phyloP scores from a whole-genome alignment of 495 filamentous ascomycete genomes.

The Trichoderma asperelloides region DNA sequence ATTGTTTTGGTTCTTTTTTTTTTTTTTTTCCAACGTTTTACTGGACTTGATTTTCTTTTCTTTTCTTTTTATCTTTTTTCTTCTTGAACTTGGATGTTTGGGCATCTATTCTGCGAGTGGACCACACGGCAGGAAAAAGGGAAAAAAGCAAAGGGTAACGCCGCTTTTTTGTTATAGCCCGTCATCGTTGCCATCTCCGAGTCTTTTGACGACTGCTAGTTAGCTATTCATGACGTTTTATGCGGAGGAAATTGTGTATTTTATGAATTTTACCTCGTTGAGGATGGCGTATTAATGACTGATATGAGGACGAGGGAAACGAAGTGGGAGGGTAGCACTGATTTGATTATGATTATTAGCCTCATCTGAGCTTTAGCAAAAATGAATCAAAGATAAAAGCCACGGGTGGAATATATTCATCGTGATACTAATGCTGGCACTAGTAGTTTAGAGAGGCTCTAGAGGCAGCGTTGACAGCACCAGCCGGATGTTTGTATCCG shows the following conservation, averaged over 20 bases:
- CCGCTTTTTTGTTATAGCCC: neutral
- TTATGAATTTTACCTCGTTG: neutral
- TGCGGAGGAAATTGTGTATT: neutral
- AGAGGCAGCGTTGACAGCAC: no score
- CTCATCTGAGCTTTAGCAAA: neutral
- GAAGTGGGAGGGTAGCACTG: neutral
- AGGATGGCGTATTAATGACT: neutral
- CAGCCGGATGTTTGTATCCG: neutral
- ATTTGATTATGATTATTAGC: neutral
- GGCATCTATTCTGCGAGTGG: neutral
- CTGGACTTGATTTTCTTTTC: neutral
- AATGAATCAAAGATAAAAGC: neutral
- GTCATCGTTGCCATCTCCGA: neutral
- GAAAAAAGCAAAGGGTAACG: neutral
- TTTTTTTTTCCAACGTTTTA: neutral
- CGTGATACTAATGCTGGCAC: neutral
- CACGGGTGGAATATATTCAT: neutral
- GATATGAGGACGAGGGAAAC: neutral
- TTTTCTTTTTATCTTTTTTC: neutral
- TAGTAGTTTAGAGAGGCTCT: neutral
- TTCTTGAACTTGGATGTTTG: neutral
- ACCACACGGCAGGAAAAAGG: neutral
- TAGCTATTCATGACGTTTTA: neutral
- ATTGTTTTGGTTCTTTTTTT: neutral
- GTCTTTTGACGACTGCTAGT: neutral